phyloP scores from a whole-genome alignment of 2,329 filamentous ascomycete species.

The Xylariaceae sp. region DNA sequence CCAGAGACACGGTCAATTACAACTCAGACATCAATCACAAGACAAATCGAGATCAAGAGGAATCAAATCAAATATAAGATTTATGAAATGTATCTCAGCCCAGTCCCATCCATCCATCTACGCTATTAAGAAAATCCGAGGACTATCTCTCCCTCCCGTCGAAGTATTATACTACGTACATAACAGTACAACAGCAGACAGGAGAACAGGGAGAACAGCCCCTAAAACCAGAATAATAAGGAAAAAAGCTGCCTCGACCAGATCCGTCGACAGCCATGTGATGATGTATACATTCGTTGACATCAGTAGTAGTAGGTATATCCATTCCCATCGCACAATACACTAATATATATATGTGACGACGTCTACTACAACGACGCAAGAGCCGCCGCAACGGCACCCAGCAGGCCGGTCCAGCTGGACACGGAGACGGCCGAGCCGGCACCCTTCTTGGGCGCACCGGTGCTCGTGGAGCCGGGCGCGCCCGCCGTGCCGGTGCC shows the following conservation, averaged over 20 bases:
- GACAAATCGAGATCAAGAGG: no score
- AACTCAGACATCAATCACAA: no score
- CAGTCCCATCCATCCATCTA: not conserved
- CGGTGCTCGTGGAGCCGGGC: slow-evolving; percentile 17
- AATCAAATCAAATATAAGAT: no score
- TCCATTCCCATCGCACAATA: not conserved
- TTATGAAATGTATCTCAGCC: no score
- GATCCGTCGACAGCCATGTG: no score
- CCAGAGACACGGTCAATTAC: no score
- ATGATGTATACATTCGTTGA: no score
- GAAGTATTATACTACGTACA: not conserved
- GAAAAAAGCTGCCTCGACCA: no score
- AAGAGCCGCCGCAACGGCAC: slow-evolving; percentile 36
- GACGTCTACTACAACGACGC: slow-evolving; percentile 34
- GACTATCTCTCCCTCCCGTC: not conserved
- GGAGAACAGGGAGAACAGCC: not conserved
- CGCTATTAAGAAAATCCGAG: not conserved
- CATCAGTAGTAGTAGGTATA: not conserved
- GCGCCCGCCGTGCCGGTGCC: not conserved
- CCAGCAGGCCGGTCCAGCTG: slow-evolving; percentile 39
- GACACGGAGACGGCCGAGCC: slow-evolving; percentile 34
- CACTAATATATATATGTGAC: not conserved
- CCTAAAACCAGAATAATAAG: not conserved
- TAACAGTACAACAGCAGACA: not conserved
- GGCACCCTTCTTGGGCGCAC: slow-evolving; percentile 15